Evolutionary conservation across 2,329 filamentous ascomycete genomes (phyloP).

Genomic region (Sporothrix globosa): DNA sequence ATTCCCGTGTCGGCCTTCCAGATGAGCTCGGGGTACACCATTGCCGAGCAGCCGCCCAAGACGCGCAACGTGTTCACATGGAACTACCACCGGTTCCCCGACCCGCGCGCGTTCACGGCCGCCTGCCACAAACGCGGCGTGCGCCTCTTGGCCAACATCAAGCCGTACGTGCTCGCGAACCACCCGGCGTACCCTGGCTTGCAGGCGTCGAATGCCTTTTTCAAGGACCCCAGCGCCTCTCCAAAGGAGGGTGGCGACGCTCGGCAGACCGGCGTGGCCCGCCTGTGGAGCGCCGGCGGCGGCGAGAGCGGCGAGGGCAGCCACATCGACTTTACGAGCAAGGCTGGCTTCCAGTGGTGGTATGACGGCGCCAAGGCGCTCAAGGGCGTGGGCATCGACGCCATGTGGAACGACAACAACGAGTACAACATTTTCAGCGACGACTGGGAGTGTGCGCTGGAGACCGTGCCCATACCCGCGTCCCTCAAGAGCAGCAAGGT

Average conservation of each 20-base stretch:
- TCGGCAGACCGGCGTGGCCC: conserved; percentile 53
- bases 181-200: conserved; percentile 69
- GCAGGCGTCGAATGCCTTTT: conserved; percentile 62
- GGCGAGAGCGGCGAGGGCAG: conserved; percentile 70
- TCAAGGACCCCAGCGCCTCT: conserved; percentile 55
- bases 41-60: conserved; percentile 68
- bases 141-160: conserved; percentile 70
- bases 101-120: conserved; percentile 65
- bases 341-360: conserved; percentile 71
- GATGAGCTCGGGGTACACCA: conserved; percentile 73
- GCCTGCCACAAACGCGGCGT: conserved; percentile 67
- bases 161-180: conserved; percentile 69
- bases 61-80: conserved; percentile 72
- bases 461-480: conserved; percentile 46
- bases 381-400: conserved; percentile 67
- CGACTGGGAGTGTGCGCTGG: conserved; percentile 64
- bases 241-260: neutral
- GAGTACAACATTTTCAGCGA: conserved; percentile 71
- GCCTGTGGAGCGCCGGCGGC: conserved; percentile 73
- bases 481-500: conserved; percentile 49
- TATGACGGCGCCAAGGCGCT: conserved; percentile 67
- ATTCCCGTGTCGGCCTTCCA: conserved; percentile 73
- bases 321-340: conserved; percentile 73
- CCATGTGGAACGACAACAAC: conserved; percentile 81
- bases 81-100: conserved; percentile 71